Evolutionary conservation across 306 rosid genomes (phyloP), one percentile per base, ranked within the genome.

Genomic region (Gynostemma pentaphyllum): DNA sequence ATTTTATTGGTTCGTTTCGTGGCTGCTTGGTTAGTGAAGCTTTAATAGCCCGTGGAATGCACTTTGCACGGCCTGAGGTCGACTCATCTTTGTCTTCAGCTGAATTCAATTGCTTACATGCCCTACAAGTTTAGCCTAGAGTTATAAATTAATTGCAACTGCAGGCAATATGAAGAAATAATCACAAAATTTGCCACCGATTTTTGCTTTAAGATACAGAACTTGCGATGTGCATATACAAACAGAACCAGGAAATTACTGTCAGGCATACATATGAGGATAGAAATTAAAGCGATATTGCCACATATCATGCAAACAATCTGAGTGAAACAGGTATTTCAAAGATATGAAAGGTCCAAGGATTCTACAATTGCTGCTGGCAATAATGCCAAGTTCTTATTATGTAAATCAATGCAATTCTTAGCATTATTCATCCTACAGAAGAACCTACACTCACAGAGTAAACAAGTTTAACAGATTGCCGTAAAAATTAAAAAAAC

Each of bases 21-120:
- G 81, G 79, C 14, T 84, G 99, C 73, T 86, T 94, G 55, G 74
- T 84, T 45, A 88, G 68, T 45, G 97, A 81, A 70, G 84, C 85
- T 70, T 84, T 90, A 47, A 94, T 80, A 10, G 99, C 85, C 37
- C 84, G 78, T 1, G 90, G 94, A 70, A 86, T 86, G 77, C 97
- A 94, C 79, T 86, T 94, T 53, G 86, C 81, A 37, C 74, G 84
- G 69, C 97, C 89, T 15, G 81, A 78, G 37, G 82, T 76, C 2
- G 87, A 44, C 63, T 81, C 85, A 73, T 69, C 79, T 50, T 34
- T 78, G 63, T 75, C 83, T 60, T 82, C 85, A 26, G 45, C 66
- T 47, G 89, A 66, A 71, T 78, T 83, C 68, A 67, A 54, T 64
- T 87, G 85, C 72, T 73, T 72, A 29, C 62, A 47, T 42, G 83